Conservation (phyloP, 2,329 filamentous ascomycete species). For the Magnaporthiopsis incrustans region DNA sequence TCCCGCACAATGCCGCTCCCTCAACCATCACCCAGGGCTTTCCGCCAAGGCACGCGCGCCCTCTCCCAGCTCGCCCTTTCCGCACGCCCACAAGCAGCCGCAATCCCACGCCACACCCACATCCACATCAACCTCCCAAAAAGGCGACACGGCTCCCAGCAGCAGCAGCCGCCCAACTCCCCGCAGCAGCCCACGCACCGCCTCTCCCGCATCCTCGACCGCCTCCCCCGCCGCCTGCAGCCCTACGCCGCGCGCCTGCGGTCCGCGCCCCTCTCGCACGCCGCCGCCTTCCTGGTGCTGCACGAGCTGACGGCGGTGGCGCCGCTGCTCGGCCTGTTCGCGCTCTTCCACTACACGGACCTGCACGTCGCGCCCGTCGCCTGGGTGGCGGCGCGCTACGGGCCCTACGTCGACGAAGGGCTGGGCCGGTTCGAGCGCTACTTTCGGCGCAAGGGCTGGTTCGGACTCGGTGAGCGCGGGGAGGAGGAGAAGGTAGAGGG, state of each 20-base stretch:
- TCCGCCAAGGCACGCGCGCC: no score
- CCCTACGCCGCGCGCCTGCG: constrained; percentile 63
- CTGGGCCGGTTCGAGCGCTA: constrained; percentile 70
- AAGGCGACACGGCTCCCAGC: no score
- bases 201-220: constrained; percentile 37
- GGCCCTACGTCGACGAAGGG: constrained; percentile 48
- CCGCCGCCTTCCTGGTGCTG: constrained; percentile 78
- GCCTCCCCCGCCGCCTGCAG: constrained; percentile 59
- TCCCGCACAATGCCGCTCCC: no score
- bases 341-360: constrained; percentile 69
- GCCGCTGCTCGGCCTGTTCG: constrained; percentile 67
- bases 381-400: constrained; percentile 42
- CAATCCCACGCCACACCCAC: no score
- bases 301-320: constrained; percentile 87
- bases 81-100: no score
- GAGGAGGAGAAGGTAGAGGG: constrained; percentile 12
- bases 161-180: background rate
- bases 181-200: constrained; percentile 15
- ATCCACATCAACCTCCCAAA: no score
- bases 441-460: constrained; percentile 74
- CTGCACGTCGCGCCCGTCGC: constrained; percentile 48
- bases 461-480: constrained; percentile 44
- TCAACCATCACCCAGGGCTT: no score
- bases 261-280: constrained; percentile 70
- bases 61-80: no score